Evolutionary conservation across 225 moss, liverwort and hornwort species (phyloP).

Genomic region (Pseudisothecium myosuroides): DNA sequence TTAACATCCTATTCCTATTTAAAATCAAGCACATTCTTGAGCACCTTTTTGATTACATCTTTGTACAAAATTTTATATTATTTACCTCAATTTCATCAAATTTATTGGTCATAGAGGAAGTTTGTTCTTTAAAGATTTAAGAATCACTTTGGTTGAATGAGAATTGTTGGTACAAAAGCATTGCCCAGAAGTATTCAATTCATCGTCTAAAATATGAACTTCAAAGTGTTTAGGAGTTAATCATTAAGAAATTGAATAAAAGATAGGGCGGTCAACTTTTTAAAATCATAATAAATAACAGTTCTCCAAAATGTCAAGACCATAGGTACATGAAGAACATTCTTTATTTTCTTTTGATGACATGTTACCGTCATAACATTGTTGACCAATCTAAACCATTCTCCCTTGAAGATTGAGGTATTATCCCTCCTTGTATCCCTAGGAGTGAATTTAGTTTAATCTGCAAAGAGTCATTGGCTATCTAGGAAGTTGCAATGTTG

Average conservation of each 20-base stretch:
- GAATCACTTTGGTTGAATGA: background rate
- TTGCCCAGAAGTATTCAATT: background rate
- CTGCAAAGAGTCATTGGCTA: too few relatives aligned
- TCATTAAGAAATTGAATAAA: background rate
- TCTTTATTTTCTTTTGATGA: too few relatives aligned
- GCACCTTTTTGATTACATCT: background rate
- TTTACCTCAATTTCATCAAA: background rate
- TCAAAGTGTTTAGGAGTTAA: rapidly evolving
- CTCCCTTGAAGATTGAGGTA: too few relatives aligned
- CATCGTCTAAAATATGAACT: background rate
- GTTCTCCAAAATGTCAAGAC: background rate
- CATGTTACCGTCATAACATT: too few relatives aligned
- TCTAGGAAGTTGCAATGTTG: background rate
- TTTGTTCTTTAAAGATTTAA: background rate
- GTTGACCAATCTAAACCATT: too few relatives aligned
- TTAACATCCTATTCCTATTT: background rate
- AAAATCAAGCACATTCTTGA: background rate
- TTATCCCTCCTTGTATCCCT: too few relatives aligned
- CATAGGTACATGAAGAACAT: background rate
- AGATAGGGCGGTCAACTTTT: background rate
- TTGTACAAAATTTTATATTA: background rate
- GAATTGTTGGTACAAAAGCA: background rate
- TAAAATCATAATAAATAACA: background rate
- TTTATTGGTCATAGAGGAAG: background rate
- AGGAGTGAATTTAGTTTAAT: too few relatives aligned